These are phyloP conservation scores for Cryomyces minteri DNA, from an alignment of 495 filamentous ascomycete genomes.

Conservation along the genomic window DNA sequence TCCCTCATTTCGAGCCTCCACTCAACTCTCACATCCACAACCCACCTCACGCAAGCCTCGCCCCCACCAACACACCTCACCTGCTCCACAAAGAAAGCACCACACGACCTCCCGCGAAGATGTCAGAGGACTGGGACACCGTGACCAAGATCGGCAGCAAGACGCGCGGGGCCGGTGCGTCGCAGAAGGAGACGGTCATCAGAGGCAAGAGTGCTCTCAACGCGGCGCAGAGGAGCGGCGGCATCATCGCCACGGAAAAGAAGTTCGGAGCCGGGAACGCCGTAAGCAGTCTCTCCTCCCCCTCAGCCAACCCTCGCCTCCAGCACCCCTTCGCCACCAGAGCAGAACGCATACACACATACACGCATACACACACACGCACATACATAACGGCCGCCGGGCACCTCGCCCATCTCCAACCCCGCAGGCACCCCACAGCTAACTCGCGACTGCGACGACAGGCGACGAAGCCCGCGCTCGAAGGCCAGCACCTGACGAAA, in stretches of 20 bases:
- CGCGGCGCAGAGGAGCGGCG: conserved; percentile 66
- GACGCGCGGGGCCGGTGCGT: conserved; percentile 39
- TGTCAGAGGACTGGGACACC: conserved; percentile 66
- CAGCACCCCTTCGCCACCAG: neutral
- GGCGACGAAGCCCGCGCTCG: conserved; percentile 20
- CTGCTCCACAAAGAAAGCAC: too few relatives aligned
- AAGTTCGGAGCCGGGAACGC: conserved; percentile 61
- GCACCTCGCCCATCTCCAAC: too few relatives aligned
- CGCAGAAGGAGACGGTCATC: conserved; percentile 66
- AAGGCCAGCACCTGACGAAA: conserved; percentile 94
- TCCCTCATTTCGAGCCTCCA: neutral
- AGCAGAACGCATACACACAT: conserved; percentile 1
- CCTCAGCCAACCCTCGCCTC: conserved; percentile 4
- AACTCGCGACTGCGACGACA: neutral
- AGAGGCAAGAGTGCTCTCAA: conserved; percentile 71
- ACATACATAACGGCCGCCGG: neutral
- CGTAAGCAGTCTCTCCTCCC: conserved; percentile 34
- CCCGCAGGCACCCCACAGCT: too few relatives aligned
- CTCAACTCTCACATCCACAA: neutral
- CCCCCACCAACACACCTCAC: neutral
- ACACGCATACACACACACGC: conserved; percentile 7
- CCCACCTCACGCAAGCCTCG: neutral
- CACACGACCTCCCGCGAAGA: conserved; percentile 11
- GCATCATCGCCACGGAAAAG: conserved; percentile 77
- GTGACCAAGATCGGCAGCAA: conserved; percentile 90